These are phyloP conservation scores for Juncus effusus DNA, from an alignment of 176 grass and related monocot genomes.

Conservation along the genomic window DNA sequence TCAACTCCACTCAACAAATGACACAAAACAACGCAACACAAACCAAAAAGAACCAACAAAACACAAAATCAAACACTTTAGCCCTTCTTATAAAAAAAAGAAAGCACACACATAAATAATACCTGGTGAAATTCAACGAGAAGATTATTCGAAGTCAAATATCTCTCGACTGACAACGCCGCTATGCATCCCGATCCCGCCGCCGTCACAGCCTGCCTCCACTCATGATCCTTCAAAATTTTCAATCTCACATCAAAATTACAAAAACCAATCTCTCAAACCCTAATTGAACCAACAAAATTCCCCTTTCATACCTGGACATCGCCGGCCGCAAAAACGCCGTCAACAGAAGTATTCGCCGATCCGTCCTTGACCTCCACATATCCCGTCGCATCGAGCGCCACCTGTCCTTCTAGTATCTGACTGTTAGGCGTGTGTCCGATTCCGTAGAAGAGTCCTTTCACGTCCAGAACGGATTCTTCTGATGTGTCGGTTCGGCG, in stretches of 20 bases:
- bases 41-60: background rate
- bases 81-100: background rate
- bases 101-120: conserved; percentile 22
- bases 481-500: conserved; percentile 59
- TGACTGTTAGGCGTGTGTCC: conserved; percentile 96
- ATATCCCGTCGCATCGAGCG: conserved; percentile 81
- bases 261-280: conserved; percentile 15
- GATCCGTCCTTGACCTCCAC: conserved; percentile 74
- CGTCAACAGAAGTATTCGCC: conserved; percentile 80
- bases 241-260: conserved; percentile 2
- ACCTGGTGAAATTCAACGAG: conserved; percentile 99
- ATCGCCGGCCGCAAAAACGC: conserved; percentile 99
- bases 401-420: conserved; percentile 78
- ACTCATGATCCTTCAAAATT: conserved; percentile 77
- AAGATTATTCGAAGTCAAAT: conserved; percentile 72
- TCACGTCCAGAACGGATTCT: conserved; percentile 68
- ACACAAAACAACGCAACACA: background rate
- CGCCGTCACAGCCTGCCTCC: conserved; percentile 97
- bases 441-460: conserved; percentile 98
- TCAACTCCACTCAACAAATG: conserved; percentile 8
- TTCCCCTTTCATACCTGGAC: conserved; percentile 56
- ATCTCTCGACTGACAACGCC: conserved; percentile 99
- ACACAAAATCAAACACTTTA: conserved; percentile 1
- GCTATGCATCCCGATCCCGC: conserved; percentile 95
- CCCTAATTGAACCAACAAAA: too few relatives aligned